Base-by-base conservation (phyloP, 2,329 filamentous ascomycete genomes). In the Lecanicillium sp. region DNA sequence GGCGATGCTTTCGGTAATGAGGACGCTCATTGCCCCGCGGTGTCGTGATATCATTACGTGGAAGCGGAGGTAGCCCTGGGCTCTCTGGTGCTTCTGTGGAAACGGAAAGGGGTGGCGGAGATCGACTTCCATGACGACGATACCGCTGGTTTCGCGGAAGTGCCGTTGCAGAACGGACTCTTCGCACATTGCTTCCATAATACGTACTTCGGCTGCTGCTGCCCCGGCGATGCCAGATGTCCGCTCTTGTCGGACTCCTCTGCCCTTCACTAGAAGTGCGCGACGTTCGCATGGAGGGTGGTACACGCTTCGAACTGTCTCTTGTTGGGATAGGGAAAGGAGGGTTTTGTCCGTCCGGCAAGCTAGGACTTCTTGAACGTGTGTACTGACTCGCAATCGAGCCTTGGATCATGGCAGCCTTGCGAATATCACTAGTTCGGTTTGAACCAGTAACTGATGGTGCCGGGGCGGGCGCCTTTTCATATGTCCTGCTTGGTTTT, bases 311-410 rank as follows among this genome's bases (percentile, higher is more conserved):
- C 5, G 41, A 98, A 60, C 90, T 96, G 20, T 86, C 85, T 41
- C 92, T 73, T 3, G 81, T 82, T 0, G 92, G 92, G 6, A 98
- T 94, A 0, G 92, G 89, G 65, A 94, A 95, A 1, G 92, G 92
- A 19, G 92, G 89, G 37, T 77, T 70, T 20, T 58, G 64, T 39
- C 65, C 44, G 43, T 78, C 86, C 35, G 67, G 70, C 38, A 78
- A 60, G 55, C 72, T 86, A 34, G 82, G 80, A 52, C 78, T 87
- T 43, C 75, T 66, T 9, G 80, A 70, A 27, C 77, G 73, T 33
- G 70, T 65, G 42, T 73, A 71, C 47, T 90, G 85, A 9, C 78
- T 79, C 18, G 75, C 76, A 37, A 86, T 81, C 14, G 85, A 83
- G 53, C 72, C 90, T 45, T 87, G 83, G 37, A 90, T 88, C 70